Base-by-base conservation (phyloP, 2,329 filamentous ascomycete species). In the Fusarium tupiense region DNA sequence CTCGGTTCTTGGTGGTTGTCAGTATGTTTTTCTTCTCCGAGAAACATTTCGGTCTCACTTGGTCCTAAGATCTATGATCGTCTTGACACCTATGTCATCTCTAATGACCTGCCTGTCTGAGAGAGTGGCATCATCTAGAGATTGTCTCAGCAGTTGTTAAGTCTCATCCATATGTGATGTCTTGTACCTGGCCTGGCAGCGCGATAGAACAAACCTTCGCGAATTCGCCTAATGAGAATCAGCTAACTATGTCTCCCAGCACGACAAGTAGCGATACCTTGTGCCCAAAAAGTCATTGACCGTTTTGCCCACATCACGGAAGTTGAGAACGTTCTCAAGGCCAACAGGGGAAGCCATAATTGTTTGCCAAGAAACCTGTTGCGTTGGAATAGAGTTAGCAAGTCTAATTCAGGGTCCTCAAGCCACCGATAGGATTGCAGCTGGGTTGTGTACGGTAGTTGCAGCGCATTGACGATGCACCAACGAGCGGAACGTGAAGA, bases 61-160 rank as follows among this genome's bases (percentile, higher is more conserved):
- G 71, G 94, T 94, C 64, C 95, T 89, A 17, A 97, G 85, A 83
- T 97, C 95, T 68, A 97, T 88, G 46, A 97, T 89, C 6, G 91
- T 94, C 74, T 87, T 89, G 72, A 97, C 89, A 29, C 88, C 86
- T 75, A 92, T 87, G 38, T 90, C 86, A 13, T 90, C 82, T 16
- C 85, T 82, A 17, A 97, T 86, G 38, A 85, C 83, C 40, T 85
- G 80, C 64, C 89, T 88, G 82, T 97, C 95, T 41, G 85, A 80
- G 26, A 86, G 78, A 1, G 93, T 92, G 41, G 94, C 93, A 81
- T 94, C 91, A 78, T 97, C 94, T 87, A 67, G n/a, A 29, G 16
- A 29, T 56, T 14, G 16, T 50, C 16, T 79, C 31, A 80, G 72
- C 37, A 56, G 31, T 37, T 24, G 22, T 19, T 11, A 24, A n/a